Base-by-base conservation (phyloP, 1,284 basidiomycete species). In the Moesziomyces globuligerus region DNA sequence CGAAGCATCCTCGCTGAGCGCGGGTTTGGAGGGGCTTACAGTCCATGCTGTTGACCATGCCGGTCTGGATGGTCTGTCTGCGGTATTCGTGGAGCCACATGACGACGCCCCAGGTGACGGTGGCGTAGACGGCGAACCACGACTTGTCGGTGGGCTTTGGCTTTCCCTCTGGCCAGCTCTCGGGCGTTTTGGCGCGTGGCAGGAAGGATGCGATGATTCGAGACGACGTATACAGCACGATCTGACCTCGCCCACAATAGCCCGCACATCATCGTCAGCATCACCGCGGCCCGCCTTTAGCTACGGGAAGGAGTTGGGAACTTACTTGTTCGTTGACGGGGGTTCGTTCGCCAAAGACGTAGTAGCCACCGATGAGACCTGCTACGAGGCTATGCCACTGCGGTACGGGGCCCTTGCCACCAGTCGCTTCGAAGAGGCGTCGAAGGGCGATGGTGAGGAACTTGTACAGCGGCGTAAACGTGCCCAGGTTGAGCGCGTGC, bases 241-340 rank as follows among this genome's bases (percentile, higher is more conserved):
- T 98, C 91, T 95, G 76, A 20, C 46, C 25, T 8, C 20, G 25
- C 7, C 29, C 17, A 10, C 8, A 17, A 37, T 4, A 20, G 15
- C 0, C 18, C 15, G 13, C 23, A 20, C 20, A 5, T 8, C 28
- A 13, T n/a, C n/a, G n/a, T n/a, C n/a, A n/a, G n/a, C n/a, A n/a
- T n/a, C n/a, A n/a, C n/a, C n/a, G n/a, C n/a, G n/a, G n/a, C n/a
- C n/a, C n/a, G n/a, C n/a, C n/a, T n/a, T n/a, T n/a, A n/a, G n/a
- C n/a, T n/a, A n/a, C n/a, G n/a, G n/a, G n/a, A n/a, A n/a, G 15
- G 17, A 1, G 28, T 1, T 3, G 26, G 6, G 15, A 13, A 84
- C 89, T 56, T 72, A 93, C 93, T 88, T 98, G 96, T 83, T 98
- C 95, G 81, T 98, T 98, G 68, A 98, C 91, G n/a, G 95, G 91